Conservation (phyloP, 768 basidiomycete species). For the Suillus luteus region DNA sequence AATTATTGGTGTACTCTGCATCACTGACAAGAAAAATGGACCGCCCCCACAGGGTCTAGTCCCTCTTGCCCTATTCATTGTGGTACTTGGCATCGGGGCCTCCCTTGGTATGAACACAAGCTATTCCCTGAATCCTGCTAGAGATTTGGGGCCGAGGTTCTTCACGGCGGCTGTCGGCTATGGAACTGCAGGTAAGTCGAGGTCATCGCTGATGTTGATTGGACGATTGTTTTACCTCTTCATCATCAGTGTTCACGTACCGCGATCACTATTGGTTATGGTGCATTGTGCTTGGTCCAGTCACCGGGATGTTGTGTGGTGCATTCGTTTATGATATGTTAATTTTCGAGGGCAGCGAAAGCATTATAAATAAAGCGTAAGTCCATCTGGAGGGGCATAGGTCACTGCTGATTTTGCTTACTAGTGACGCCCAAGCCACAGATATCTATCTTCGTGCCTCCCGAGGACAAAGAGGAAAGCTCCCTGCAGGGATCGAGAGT, state of each 20-base stretch:
- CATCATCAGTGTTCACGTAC: constrained; percentile 25
- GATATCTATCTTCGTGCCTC: neutral
- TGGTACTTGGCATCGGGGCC: constrained; percentile 59
- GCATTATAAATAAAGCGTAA: constrained; percentile 55
- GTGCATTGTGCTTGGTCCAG: constrained; percentile 62
- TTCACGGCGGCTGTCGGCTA: constrained; percentile 77
- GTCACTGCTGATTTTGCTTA: constrained; percentile 3
- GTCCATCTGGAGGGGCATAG: constrained; percentile 6
- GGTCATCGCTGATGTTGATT: neutral
- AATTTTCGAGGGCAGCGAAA: constrained; percentile 58
- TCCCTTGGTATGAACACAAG: constrained; percentile 67
- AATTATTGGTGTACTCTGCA: constrained; percentile 52
- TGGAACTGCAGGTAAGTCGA: constrained; percentile 45
- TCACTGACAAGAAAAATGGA: constrained; percentile 53
- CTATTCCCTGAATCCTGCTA: constrained; percentile 69
- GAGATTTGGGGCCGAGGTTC: constrained; percentile 70
- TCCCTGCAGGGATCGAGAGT: neutral
- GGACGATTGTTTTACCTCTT: neutral
- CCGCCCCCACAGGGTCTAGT: constrained; percentile 52
- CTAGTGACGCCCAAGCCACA: constrained; percentile 1
- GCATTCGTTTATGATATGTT: constrained; percentile 59
- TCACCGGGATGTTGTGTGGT: constrained; percentile 58
- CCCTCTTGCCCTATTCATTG: constrained; percentile 56
- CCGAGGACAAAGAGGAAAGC: constrained; percentile 4
- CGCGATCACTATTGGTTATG: constrained; percentile 73